These are phyloP conservation scores for Populus ilicifolia DNA, from an alignment of 345 rosid species.

Conservation along the genomic window DNA sequence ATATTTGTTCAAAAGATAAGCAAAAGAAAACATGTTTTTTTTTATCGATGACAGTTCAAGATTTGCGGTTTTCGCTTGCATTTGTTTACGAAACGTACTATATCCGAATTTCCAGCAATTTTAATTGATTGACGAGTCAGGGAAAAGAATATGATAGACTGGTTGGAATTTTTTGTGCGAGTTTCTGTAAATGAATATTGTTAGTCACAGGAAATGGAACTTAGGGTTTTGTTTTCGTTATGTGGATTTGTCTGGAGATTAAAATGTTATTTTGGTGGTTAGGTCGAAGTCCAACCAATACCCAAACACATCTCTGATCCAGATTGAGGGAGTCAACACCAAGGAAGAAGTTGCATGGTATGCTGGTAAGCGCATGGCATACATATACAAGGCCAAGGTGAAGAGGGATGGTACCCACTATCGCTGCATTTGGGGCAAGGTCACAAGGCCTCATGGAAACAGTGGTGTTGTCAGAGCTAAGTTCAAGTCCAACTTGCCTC, in stretches of 20 bases:
- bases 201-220: background rate
- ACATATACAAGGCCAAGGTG: constrained; percentile 88
- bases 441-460: constrained; percentile 84
- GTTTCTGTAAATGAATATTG: background rate
- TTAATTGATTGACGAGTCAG: background rate
- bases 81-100: background rate
- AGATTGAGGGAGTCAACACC: constrained; percentile 90
- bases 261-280: background rate
- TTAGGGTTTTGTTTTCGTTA: background rate
- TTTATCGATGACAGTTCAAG: background rate
- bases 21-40: background rate
- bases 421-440: constrained; percentile 97
- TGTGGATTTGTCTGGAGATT: background rate
- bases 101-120: background rate
- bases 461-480: constrained; percentile 84
- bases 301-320: constrained; percentile 70
- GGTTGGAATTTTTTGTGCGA: background rate
- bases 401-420: constrained; percentile 79
- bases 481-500: constrained; percentile 87
- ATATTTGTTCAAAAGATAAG: background rate
- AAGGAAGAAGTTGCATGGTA: constrained; percentile 82
- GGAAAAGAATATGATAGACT: background rate
- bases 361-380: constrained; percentile 82
- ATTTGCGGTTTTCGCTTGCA: background rate
- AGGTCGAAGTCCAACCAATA: constrained; percentile 93